phyloP scores from a whole-genome alignment of 306 rosid species.

The Albizia julibrissin region DNA sequence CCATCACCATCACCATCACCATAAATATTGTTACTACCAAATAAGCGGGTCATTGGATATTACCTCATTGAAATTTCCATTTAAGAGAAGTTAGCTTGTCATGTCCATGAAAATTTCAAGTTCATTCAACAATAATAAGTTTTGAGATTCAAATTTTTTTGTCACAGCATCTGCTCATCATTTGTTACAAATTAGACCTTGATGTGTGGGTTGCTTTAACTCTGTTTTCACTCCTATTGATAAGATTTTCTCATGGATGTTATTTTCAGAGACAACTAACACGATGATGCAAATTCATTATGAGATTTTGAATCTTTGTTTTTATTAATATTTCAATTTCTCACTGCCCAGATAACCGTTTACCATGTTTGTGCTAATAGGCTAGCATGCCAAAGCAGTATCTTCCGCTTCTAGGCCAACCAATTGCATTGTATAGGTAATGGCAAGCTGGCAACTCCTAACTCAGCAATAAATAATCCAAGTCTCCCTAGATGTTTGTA shows the following conservation, averaged over 20 bases:
- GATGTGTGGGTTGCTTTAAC: neutral
- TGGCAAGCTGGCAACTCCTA: neutral
- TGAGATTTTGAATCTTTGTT: conserved; percentile 7
- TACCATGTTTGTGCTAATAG: conserved; percentile 46
- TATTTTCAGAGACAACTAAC: neutral
- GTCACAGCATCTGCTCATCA: neutral
- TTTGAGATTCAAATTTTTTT: neutral
- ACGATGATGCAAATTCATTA: neutral
- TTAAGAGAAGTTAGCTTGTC: neutral
- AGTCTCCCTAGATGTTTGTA: neutral
- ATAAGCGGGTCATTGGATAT: neutral
- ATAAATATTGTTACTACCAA: neutral
- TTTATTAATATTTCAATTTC: conserved; percentile 12
- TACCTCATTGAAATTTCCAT: neutral
- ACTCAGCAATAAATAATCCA: conserved; percentile 20
- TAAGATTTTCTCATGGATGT: neutral
- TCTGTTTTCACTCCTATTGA: neutral
- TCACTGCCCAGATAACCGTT: conserved; percentile 22
- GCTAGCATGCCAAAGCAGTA: conserved; percentile 96
- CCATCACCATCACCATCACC: neutral
- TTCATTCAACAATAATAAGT: neutral
- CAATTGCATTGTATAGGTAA: conserved; percentile 87
- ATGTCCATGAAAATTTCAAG: neutral
- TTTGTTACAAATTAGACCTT: neutral
- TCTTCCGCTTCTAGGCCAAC: conserved; percentile 91